These are phyloP conservation scores for Eucalyptus pauciflora DNA, from an alignment of 345 rosid species.

Conservation along the genomic window DNA sequence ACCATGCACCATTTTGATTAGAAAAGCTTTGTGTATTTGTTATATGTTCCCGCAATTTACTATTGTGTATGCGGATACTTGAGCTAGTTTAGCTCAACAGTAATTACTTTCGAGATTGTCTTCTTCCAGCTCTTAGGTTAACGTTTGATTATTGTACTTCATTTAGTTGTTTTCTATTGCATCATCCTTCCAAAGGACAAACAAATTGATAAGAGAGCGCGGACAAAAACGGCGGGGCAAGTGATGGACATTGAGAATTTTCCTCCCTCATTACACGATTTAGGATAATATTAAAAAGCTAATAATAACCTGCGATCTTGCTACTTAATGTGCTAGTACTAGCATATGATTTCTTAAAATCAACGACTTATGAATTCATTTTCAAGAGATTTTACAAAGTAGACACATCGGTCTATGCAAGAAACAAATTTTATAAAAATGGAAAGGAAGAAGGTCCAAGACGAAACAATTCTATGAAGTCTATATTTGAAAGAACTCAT, in stretches of 20 bases:
- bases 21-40: neutral
- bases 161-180: neutral
- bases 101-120: neutral
- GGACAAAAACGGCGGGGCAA: neutral
- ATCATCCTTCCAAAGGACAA: neutral
- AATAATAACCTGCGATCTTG: neutral
- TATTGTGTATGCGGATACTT: neutral
- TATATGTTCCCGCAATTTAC: neutral
- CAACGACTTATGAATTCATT: neutral
- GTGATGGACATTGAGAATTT: neutral
- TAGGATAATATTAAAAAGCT: neutral
- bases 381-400: neutral
- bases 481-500: neutral
- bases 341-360: neutral
- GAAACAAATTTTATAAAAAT: no score
- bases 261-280: neutral
- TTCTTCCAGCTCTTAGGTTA: neutral
- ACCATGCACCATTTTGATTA: neutral
- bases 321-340: neutral
- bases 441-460: neutral
- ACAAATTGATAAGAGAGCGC: neutral
- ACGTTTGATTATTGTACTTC: neutral
- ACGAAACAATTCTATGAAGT: neutral
- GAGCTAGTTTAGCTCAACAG: neutral
- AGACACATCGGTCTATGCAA: no score